Percentiles rank a stretch among this genome's conserved stretches.
Evolutionary conservation across 78 protist species (phyloP).

Genomic region (Cavenderia fasciculata): DNA sequence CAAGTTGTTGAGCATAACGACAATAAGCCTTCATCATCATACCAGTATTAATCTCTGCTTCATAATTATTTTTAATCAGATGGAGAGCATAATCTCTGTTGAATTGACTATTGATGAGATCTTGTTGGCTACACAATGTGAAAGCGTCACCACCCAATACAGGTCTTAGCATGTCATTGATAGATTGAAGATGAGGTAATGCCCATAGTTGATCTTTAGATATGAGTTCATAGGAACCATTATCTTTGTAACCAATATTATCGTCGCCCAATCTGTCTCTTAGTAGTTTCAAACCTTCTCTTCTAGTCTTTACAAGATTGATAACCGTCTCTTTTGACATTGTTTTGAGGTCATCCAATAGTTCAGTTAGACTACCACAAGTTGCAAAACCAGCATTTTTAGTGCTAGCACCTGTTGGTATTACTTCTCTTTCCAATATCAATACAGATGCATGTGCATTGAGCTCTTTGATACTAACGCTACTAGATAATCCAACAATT

Average conservation of each 20-base stretch:
- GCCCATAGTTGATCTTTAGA: neutral
- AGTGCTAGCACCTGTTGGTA: conserved; percentile 35
- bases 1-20: neutral
- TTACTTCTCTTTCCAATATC: conserved; percentile 3
- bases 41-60: conserved; percentile 31
- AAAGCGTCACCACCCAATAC: neutral
- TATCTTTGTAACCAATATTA: conserved; percentile 28
- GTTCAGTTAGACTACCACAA: conserved; percentile 8
- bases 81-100: neutral
- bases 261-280: conserved; percentile 18
- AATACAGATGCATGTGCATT: neutral
- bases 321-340: conserved; percentile 1
- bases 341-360: conserved; percentile 7
- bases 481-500: conserved; percentile 38
- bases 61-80: conserved; percentile 10
- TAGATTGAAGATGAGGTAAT: neutral
- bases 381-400: conserved; percentile 38
- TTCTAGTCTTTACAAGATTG: neutral
- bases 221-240: conserved; percentile 30
- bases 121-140: neutral
- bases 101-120: neutral
- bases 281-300: neutral
- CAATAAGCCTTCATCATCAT: conserved; percentile 13
- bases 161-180: neutral
- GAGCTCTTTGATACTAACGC: neutral